A percentile compares a stretch with the other conserved stretches of the same genome.
Evolutionary conservation across 2,329 filamentous ascomycete species (phyloP).

Genomic region (Ambrosiella beaveri): DNA sequence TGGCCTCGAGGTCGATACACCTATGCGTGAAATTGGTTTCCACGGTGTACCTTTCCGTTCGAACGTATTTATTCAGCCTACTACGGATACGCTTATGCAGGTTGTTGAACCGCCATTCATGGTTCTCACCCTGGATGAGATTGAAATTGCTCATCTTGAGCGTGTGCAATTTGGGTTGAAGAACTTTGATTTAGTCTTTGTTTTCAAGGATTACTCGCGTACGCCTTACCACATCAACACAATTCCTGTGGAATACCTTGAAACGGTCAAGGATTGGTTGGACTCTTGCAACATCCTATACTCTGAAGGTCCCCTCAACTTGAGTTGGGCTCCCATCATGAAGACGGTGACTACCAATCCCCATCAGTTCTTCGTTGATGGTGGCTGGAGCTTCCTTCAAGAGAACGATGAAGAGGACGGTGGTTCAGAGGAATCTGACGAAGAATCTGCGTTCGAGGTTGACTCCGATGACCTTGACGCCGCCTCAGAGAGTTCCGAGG

Average conservation of each 20-base stretch:
- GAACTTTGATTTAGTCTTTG: constrained; percentile 96
- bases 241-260: constrained; percentile 85
- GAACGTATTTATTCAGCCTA: constrained; percentile 89
- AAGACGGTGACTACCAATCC: constrained; percentile 92
- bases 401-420: constrained; percentile 77
- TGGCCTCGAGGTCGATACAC: constrained; percentile 84
- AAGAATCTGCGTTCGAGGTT: constrained; percentile 87
- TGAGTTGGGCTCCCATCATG: constrained; percentile 99
- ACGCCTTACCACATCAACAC: constrained; percentile 90
- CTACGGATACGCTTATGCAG: constrained; percentile 92
- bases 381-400: constrained; percentile 85
- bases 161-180: constrained; percentile 93
- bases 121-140: constrained; percentile 86
- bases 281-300: constrained; percentile 91
- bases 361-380: constrained; percentile 86
- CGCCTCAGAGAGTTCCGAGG: constrained; percentile 57
- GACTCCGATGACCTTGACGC: constrained; percentile 74
- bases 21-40: constrained; percentile 91
- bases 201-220: constrained; percentile 95
- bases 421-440: constrained; percentile 51
- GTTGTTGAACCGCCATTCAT: constrained; percentile 94
- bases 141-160: constrained; percentile 90
- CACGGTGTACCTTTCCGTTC: constrained; percentile 90
- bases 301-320: constrained; percentile 84
- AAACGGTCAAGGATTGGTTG: constrained; percentile 94